A percentile compares a stretch with the other conserved stretches of the same genome.
These are phyloP conservation scores for Diplogelasinospora grovesii DNA, from an alignment of 495 filamentous ascomycete genomes.

Conservation along the genomic window DNA sequence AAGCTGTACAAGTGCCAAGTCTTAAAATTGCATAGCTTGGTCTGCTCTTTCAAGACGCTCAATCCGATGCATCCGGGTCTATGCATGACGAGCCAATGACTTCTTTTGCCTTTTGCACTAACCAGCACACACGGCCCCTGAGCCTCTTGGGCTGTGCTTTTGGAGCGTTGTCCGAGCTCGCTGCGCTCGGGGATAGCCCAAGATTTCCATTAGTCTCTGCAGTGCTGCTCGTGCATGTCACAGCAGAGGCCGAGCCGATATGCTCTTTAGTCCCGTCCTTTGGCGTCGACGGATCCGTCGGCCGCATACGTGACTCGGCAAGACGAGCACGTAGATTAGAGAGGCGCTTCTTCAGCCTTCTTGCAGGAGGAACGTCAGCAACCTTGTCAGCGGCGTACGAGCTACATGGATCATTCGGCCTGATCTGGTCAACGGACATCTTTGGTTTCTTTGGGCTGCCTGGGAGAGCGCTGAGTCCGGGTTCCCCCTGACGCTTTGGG, in stretches of 20 bases:
- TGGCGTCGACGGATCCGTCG: background rate
- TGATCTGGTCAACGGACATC: background rate
- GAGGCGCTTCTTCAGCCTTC: slow-evolving; percentile 17
- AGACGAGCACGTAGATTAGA: slow-evolving; percentile 17
- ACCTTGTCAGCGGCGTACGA: slow-evolving; percentile 7
- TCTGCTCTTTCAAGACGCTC: too few relatives aligned
- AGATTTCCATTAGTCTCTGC: background rate
- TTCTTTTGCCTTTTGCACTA: slow-evolving; percentile 17
- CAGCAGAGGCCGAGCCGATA: background rate
- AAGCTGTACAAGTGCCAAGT: too few relatives aligned
- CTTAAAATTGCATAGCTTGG: too few relatives aligned
- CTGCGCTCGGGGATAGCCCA: background rate
- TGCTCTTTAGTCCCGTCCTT: background rate
- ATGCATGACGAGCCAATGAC: too few relatives aligned
- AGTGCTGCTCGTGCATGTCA: background rate
- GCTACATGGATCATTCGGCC: slow-evolving; percentile 5
- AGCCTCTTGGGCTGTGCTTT: slow-evolving; percentile 8
- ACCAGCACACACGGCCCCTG: slow-evolving; percentile 17
- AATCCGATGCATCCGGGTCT: too few relatives aligned
- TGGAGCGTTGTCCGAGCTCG: background rate
- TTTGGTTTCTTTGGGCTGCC: background rate
- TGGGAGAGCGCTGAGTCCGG: background rate
- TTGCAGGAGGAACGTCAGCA: slow-evolving; percentile 9
- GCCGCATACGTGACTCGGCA: slow-evolving; percentile 10
- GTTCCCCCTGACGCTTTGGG: background rate